Evolutionary conservation across 176 grass and related monocot species (phyloP).

Genomic region (Bolboschoenus planiculmis): DNA sequence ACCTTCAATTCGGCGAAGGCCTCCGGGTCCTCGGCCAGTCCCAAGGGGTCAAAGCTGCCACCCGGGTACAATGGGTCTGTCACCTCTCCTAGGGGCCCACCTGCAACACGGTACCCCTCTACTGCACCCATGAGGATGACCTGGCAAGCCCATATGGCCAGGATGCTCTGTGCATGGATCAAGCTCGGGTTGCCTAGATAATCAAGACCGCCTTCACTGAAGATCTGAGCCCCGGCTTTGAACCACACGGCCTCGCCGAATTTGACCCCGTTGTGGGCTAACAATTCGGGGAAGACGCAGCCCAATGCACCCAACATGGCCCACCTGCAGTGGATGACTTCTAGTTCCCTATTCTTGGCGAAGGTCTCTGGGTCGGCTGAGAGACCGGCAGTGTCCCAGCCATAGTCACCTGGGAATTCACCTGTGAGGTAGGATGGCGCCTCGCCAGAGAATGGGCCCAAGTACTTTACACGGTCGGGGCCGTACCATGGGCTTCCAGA

Average conservation of each 20-base stretch:
- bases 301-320: conserved; percentile 66
- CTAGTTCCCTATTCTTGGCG: conserved; percentile 62
- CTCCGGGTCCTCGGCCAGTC: conserved; percentile 55
- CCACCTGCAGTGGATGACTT: conserved; percentile 59
- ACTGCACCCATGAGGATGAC: too few relatives aligned
- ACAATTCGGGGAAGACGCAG: conserved; percentile 70
- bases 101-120: too few relatives aligned
- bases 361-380: conserved; percentile 56
- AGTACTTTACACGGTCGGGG: conserved; percentile 37
- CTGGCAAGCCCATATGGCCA: conserved; percentile 61
- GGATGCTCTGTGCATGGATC: too few relatives aligned
- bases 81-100: conserved; percentile 51
- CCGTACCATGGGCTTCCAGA: conserved; percentile 51
- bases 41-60: conserved; percentile 49
- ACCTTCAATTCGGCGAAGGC: conserved; percentile 62
- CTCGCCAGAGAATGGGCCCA: conserved; percentile 39
- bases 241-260: conserved; percentile 85
- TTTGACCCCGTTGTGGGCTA: conserved; percentile 54
- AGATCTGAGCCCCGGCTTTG: conserved; percentile 66
- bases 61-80: conserved; percentile 45
- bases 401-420: conserved; percentile 56
- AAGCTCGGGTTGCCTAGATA: conserved; percentile 59
- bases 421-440: conserved; percentile 41
- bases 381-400: conserved; percentile 42
- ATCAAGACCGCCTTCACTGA: conserved; percentile 58